phyloP scores from a whole-genome alignment of 2,329 filamentous ascomycete species.

The Hirsutella thompsonii region DNA sequence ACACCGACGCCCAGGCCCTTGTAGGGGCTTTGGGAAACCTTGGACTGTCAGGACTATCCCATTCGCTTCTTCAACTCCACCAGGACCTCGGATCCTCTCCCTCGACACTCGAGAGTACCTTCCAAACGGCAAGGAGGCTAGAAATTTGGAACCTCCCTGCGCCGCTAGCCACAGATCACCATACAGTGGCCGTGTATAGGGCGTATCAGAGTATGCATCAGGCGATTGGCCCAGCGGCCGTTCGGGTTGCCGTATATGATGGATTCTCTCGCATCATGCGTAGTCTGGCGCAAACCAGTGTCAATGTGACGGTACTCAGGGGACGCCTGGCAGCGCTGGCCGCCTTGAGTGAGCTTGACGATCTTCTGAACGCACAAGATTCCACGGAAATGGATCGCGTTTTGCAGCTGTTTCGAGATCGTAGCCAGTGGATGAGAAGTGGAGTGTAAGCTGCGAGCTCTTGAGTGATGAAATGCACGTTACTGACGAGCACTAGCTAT shows the following conservation, averaged over 20 bases:
- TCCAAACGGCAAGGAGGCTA: constrained; percentile 67
- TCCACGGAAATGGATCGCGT: constrained; percentile 46
- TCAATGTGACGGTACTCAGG: constrained; percentile 39
- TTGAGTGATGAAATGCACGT: too few relatives aligned
- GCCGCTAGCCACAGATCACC: constrained; percentile 47
- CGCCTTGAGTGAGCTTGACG: constrained; percentile 68
- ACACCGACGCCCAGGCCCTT: constrained; percentile 53
- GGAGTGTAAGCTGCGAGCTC: constrained; percentile 47
- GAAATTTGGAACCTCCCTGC: constrained; percentile 87
- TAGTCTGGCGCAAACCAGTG: constrained; percentile 33
- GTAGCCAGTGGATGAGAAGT: constrained; percentile 69
- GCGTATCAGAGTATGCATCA: constrained; percentile 69
- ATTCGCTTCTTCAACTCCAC: constrained; percentile 61
- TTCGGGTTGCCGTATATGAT: constrained; percentile 47
- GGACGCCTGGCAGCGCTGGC: constrained; percentile 51
- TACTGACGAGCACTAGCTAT: constrained; percentile 36
- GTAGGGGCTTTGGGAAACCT: constrained; percentile 67
- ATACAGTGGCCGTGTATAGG: constrained; percentile 62
- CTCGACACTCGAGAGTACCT: constrained; percentile 55
- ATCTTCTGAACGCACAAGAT: constrained; percentile 52
- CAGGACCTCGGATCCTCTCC: constrained; percentile 44
- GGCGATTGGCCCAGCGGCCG: constrained; percentile 40
- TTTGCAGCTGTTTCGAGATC: constrained; percentile 49
- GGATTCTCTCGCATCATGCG: constrained; percentile 49
- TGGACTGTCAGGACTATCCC: constrained; percentile 75